These are phyloP conservation scores for Dentipellis sp. DNA, from an alignment of 768 basidiomycete species.

Conservation along the genomic window DNA sequence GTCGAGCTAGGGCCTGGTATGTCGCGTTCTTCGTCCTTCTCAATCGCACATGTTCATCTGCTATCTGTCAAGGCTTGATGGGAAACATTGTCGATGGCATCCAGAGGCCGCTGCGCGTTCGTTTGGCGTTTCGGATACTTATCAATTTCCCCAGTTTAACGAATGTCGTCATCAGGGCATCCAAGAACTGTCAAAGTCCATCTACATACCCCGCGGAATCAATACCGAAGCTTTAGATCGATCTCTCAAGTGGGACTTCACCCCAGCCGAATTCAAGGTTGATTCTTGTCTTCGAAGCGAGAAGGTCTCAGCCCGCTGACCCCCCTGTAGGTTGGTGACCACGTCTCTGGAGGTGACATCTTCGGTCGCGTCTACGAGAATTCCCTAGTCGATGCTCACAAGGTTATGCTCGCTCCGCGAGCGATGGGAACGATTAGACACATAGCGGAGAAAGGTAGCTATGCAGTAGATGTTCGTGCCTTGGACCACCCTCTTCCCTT, in stretches of 20 bases:
- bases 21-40: constrained; percentile 13
- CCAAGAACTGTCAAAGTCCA: constrained; percentile 95
- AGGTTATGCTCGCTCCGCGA: constrained; percentile 91
- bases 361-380: constrained; percentile 96
- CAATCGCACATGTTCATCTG: background rate
- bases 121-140: constrained; percentile 19
- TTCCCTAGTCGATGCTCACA: constrained; percentile 92
- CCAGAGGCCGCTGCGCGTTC: constrained; percentile 81
- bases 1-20: constrained; percentile 96
- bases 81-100: constrained; percentile 99
- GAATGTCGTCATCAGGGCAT: constrained; percentile 46
- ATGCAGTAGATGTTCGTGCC: constrained; percentile 66
- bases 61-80: constrained; percentile 68
- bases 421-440: constrained; percentile 92
- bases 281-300: constrained; percentile 1
- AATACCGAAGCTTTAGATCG: constrained; percentile 94
- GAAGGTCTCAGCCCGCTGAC: background rate
- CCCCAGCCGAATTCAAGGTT: constrained; percentile 72
- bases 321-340: constrained; percentile 73
- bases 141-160: background rate
- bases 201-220: constrained; percentile 98
- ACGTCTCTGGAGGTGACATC: constrained; percentile 94
- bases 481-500: background rate
- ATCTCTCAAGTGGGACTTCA: constrained; percentile 89
- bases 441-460: constrained; percentile 91